Percentiles rank a stretch among this genome's conserved stretches.
Conservation (phyloP, 169 alveolate species). For the Plasmodium berghei region DNA sequence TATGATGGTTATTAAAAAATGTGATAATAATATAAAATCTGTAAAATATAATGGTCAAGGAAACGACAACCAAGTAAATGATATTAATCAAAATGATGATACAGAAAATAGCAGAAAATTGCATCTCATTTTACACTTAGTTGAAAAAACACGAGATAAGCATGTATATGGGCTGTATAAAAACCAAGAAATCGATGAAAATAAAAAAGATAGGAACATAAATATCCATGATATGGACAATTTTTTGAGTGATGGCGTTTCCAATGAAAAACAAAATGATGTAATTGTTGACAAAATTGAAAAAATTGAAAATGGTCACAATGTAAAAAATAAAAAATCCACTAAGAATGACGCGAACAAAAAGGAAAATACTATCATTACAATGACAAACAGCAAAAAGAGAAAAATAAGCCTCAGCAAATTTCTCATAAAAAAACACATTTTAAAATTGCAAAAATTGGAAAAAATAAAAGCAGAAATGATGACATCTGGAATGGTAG, state of each 20-base stretch:
- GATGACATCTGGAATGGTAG: background rate
- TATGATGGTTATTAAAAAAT: background rate
- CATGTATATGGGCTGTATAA: constrained; percentile 55
- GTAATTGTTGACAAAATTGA: background rate
- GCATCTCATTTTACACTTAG: constrained; percentile 37
- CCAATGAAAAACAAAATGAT: constrained; percentile 6
- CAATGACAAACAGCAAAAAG: background rate
- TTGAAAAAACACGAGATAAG: constrained; percentile 56
- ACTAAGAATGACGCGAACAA: no score
- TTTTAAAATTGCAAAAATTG: constrained; percentile 24
- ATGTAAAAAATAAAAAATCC: no score
- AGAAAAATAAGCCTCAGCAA: constrained; percentile 54
- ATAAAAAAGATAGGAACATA: background rate
- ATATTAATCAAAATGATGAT: background rate
- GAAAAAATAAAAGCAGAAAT: constrained; percentile 7
- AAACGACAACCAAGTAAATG: background rate
- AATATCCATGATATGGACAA: background rate
- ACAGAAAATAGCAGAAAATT: background rate
- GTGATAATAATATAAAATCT: background rate
- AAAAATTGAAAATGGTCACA: background rate
- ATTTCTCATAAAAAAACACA: constrained; percentile 55
- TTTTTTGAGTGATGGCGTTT: background rate
- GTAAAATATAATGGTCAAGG: background rate
- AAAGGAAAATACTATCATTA: no score
- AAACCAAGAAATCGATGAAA: background rate